Evolutionary conservation across 352 stramenopile genomes (phyloP).

Genomic region (Bremia lactucae): DNA sequence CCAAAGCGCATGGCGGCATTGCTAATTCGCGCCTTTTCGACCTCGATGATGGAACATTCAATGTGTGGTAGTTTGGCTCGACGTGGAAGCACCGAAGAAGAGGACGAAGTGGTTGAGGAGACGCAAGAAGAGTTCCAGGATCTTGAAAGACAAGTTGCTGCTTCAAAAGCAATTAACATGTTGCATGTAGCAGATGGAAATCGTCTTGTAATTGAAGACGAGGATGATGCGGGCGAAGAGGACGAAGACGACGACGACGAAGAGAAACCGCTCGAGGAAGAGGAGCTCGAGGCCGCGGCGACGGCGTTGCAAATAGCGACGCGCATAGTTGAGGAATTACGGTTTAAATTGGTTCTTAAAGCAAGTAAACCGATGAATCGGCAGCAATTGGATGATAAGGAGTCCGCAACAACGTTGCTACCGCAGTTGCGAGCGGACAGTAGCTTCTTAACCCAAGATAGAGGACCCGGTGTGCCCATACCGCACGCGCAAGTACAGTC

Average conservation of each 20-base stretch:
- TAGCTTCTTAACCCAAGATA: conserved; percentile 7
- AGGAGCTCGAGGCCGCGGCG: conserved; percentile 34
- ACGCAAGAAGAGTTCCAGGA: conserved; percentile 21
- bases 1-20: conserved; percentile 34
- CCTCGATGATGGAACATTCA: conserved; percentile 12
- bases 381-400: conserved; percentile 18
- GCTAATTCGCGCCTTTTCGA: conserved; percentile 33
- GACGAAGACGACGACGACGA: conserved; percentile 21
- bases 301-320: conserved; percentile 43
- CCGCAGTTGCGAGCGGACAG: not conserved
- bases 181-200: conserved; percentile 9
- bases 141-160: conserved; percentile 6
- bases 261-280: conserved; percentile 25
- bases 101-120: conserved; percentile 25
- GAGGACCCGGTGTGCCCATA: conserved; percentile 27
- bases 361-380: conserved; percentile 31
- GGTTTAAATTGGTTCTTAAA: conserved; percentile 43
- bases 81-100: conserved; percentile 12
- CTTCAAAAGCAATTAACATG: not conserved
- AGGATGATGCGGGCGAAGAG: conserved; percentile 29
- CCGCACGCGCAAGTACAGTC: conserved; percentile 23
- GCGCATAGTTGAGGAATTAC: conserved; percentile 45
- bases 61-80: not conserved
- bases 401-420: not conserved
- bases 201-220: conserved; percentile 16